These are phyloP conservation scores for Cryptococcus neoformans DNA, from an alignment of 1,284 basidiomycete species.

Conservation along the genomic window DNA sequence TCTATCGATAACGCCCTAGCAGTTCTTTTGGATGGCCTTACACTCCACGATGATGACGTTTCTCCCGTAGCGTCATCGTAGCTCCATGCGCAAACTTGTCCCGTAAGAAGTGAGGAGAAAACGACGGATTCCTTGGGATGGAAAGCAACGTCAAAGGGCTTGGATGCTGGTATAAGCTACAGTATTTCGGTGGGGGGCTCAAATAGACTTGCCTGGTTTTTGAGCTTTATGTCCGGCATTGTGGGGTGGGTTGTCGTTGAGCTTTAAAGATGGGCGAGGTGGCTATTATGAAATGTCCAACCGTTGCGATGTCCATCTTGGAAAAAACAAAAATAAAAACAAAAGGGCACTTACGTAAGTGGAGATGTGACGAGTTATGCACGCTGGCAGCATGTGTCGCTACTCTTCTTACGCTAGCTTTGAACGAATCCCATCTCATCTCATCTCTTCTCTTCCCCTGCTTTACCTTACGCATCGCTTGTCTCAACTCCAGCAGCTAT, in stretches of 20 bases:
- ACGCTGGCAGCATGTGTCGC: not conserved
- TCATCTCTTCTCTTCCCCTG: not conserved
- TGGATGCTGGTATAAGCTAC: constrained; percentile 31
- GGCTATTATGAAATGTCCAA: not conserved
- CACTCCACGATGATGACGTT: constrained; percentile 36
- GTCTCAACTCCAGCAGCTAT: constrained; percentile 23
- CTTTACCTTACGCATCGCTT: not conserved
- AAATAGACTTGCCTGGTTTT: constrained; percentile 36
- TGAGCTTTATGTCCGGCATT: constrained; percentile 49
- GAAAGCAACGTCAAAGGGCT: constrained; percentile 86
- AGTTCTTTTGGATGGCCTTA: constrained; percentile 56
- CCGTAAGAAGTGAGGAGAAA: constrained; percentile 75
- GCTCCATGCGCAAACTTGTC: constrained; percentile 72
- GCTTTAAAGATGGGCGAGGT: not conserved
- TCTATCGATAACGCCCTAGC: constrained; percentile 68
- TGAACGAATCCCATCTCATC: not conserved
- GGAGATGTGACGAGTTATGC: not conserved
- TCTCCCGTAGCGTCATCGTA: constrained; percentile 61
- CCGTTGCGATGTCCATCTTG: not conserved
- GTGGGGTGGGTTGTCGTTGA: not conserved
- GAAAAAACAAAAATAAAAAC: not conserved
- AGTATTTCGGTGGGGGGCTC: not conserved
- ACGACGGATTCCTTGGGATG: constrained; percentile 69
- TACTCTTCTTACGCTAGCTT: not conserved
- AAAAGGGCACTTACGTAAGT: not conserved